Evolutionary conservation across 768 basidiomycete species (phyloP), one percentile per base, ranked within the genome.

Genomic region (Suillus decipiens): DNA sequence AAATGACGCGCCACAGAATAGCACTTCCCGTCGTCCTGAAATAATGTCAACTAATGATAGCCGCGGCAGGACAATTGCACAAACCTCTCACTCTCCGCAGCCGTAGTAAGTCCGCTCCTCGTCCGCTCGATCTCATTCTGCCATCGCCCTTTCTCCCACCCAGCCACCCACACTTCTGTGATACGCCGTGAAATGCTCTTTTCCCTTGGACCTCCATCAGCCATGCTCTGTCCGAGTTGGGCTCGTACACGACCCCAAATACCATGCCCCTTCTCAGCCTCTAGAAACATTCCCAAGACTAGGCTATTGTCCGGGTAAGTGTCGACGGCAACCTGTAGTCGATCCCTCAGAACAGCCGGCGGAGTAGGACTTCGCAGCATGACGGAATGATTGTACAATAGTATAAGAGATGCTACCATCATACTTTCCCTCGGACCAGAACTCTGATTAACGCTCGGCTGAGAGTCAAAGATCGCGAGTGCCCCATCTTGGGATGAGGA

Each of bases 91-190:
- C 81, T 82, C 68, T 89, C 84, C 37, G 89, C 79, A 11, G 90
- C 90, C 10, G 79, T 78, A 39, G 79, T 76, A 65, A 94, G 75
- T 41, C 88, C 85, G 65, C 77, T 84, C 65, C 92, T 76, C 41
- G 86, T 88, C 61, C 92, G 81, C 73, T 94, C 92, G 45, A 84
- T 74, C 73, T 93, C 90, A 56, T 77, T 79, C 55, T 80, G 77
- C 91, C 92, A 93, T 42, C 86, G 80, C 2, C 87, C 86, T 69
- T 78, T 82, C 73, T 91, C 88, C 91, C 90, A 92, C n/a, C 88
- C 82, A 11, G 86, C 85, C 2, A 91, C 78, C 92, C 92, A 94
- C 0, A 92, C 84, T 67, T 94, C 90, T 65, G 84, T 80, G 4
- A 84, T 75, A 61, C 88, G 77, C 70, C 89, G 78, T 45, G 80